Evolutionary conservation across 169 alveolate species (phyloP), one percentile per base, ranked within the genome.

Genomic region (Plasmodium coatneyi): DNA sequence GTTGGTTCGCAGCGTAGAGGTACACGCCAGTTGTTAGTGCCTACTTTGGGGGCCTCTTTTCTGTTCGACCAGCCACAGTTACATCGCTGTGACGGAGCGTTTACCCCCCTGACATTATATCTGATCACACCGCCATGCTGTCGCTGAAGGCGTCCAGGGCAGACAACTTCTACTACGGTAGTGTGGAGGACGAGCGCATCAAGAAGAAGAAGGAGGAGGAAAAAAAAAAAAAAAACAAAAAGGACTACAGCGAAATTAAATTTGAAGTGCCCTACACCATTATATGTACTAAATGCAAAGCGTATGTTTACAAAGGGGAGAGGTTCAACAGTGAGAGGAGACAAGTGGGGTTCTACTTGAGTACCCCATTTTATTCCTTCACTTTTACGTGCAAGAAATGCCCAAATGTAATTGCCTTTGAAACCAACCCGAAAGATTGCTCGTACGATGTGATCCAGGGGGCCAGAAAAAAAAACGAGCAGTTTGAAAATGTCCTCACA

Each of bases 241-340:
- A 54, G 86, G 92, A 83, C 14, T 93, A 82, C 83, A 74, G 25
- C 81, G 56, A 82, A 74, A 54, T 94, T 76, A 83, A 84, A 46
- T 97, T 97, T 82, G 98, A 97, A 92, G 91, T 97, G 94, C 98
- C 98, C 0, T 97, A 95, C 92, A 97, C 97, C 86, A 96, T 94
- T 43, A 86, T 91, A 56, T 97, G 98, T 76, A 72, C 34, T 30
- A 80, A 80, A 28, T 97, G 98, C 71, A 94, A 82, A 30, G 82
- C 52, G 32, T 91, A 89, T 78, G 95, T 97, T 36, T 98, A 96
- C 60, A 96, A 97, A 80, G 98, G 98, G 34, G 98, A 97, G 36
- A 93, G 98, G 19, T 97, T 97, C 89, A 96, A 97, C 86, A 98
- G 98, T 34, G 96, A 95, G 92, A 83, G 97, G 89, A 93, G 95